Base-by-base conservation (phyloP, 495 filamentous ascomycete species). In the Talaromyces stipitatus region DNA sequence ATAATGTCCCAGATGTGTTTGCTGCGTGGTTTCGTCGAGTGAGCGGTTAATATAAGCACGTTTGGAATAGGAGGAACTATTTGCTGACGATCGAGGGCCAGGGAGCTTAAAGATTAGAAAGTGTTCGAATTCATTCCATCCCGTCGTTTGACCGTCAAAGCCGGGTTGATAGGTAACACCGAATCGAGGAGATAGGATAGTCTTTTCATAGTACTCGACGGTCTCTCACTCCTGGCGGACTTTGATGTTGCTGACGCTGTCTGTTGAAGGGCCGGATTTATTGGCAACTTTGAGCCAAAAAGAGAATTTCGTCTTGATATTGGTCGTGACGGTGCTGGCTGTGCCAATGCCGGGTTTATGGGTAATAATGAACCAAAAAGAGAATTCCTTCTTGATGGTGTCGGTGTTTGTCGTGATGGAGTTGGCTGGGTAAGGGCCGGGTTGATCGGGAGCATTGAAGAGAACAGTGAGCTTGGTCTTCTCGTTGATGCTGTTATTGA, bases 121-220 rank as follows among this genome's bases (percentile, higher is more conserved):
- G 27, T 51, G 30, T 30, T 26, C 5, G 45, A 48, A 26, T 48
- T 26, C 24, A 48, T 43, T 16, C 24, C 24, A 9, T 55, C 54
- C n/a, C 23, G 36, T 11, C 54, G 36, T 1, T 28, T 41, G 11
- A 55, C 24, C 16, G 33, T 29, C 5, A 23, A 45, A 18, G 67
- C 65, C 18, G 72, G 72, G 47, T 74, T 74, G 60, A 74, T 74
- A 8, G 70, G 70, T 50, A 72, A 54, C 50, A 63, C 59, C 8
- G 70, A 72, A 43, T 68, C 68, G 48, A 60, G 62, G 14, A 72
- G 60, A 43, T 61, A 67, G 14, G 52, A 46, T 22, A 58, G 58
- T 33, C 27, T 50, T 23, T 30, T 27, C 24, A 51, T 27, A 9
- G 24, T 16, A 26, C 43, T 47, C 0, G 48, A 9, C 30, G 48